Evolutionary conservation across 139 green algal genomes (phyloP).

Genomic region (Parachlorella kessleri): DNA sequence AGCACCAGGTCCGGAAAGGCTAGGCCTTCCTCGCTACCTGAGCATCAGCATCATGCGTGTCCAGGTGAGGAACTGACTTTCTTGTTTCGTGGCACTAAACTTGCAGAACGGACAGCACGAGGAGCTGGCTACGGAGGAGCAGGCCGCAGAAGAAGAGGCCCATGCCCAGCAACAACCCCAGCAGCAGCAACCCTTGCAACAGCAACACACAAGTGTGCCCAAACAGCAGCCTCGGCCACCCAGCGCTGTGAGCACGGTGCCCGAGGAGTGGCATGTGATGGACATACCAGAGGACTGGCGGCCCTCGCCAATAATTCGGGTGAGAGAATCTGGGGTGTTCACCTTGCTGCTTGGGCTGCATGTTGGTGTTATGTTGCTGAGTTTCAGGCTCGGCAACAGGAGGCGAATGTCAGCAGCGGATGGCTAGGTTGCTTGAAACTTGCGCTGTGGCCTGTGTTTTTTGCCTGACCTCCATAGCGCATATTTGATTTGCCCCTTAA

Average conservation of each 20-base stretch:
- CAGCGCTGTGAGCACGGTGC: neutral
- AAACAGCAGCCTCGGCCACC: neutral
- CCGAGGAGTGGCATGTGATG: conserved; percentile 65
- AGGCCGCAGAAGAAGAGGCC: neutral
- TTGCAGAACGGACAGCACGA: neutral
- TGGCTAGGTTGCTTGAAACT: too few species aligned
- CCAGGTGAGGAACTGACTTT: neutral
- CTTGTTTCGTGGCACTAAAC: too few species aligned
- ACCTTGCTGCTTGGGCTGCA: too few species aligned
- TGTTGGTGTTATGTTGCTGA: too few species aligned
- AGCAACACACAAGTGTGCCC: neutral
- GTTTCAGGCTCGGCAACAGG: too few species aligned
- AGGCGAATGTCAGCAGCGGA: too few species aligned
- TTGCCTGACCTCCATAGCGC: too few species aligned
- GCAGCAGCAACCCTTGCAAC: neutral
- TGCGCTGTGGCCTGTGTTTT: too few species aligned
- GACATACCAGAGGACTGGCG: conserved; percentile 51
- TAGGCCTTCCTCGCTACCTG: too few species aligned
- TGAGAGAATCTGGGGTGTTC: neutral
- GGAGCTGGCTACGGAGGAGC: neutral
- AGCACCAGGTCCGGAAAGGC: too few species aligned
- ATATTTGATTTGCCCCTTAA: too few species aligned
- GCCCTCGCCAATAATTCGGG: conserved; percentile 47
- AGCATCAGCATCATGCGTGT: conserved; percentile 1
- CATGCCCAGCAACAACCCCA: neutral